Evolutionary conservation across 2,329 filamentous ascomycete species (phyloP), one percentile per base, ranked within the genome.

Genomic region (Onygenales sp.): DNA sequence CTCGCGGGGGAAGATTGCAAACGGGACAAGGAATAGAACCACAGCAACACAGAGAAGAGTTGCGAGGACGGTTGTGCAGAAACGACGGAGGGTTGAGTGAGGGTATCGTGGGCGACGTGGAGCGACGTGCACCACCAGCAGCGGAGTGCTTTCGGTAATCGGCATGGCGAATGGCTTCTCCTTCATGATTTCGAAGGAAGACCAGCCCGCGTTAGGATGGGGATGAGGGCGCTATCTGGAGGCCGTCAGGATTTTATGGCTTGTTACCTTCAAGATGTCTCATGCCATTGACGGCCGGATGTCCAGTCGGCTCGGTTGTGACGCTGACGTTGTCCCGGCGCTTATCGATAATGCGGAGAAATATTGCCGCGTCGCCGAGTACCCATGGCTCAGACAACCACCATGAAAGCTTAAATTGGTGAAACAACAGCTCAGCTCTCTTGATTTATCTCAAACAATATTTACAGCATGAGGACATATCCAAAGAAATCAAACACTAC

Each of bases 1-100:
- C 10, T 66, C 65, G 43, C 65, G 64, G 5, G 71, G 70, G 0
- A 74, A 59, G 14, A 74, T 59, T 33, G 65, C 65, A 33, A 62
- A 58, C 1, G 74, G 73, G 3, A 72, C 55, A 31, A 76, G 58
- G 56, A 77, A 74, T 6, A 74, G 63, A 27, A 72, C 59, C 7
- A 72, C 56, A 14, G 68, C 64, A 17, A 72, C 56, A 10, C 71
- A 48, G 11, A 77, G 68, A 10, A 72, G 58, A 27, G 64, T 60
- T 17, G 64, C 63, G 6, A 78, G 66, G 21, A 67, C 58, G 49
- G 67, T 62, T 32, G 70, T 72, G 62, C 73, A 76, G 52, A 66
- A 62, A 43, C 68, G 71, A 35, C 73, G 72, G 32, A 76, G 58
- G 10, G 63, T 62, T 53, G 68, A 64, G 55, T 75, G 74, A 7